phyloP scores from a whole-genome alignment of 116 monocot genomes.

The Phalaenopsis hybrid region DNA sequence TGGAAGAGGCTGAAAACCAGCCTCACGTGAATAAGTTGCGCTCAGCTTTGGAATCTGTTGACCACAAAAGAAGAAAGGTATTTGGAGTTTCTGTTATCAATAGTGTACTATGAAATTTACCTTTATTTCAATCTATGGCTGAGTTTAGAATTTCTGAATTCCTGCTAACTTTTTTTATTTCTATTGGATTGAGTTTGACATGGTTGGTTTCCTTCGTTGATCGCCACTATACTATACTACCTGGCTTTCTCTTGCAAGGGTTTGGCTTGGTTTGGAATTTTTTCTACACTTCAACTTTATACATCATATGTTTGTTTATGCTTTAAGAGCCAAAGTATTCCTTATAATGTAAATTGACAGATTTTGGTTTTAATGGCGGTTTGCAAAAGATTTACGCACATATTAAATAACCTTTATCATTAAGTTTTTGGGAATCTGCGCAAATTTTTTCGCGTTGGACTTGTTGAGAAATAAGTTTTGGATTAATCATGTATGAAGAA shows the following conservation, averaged over 20 bases:
- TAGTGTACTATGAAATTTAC: background rate
- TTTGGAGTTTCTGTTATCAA: background rate
- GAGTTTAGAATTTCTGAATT: background rate
- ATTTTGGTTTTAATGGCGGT: background rate
- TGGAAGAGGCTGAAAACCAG: constrained; percentile 72
- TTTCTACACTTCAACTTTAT: background rate
- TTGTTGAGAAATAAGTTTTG: background rate
- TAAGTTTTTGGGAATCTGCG: background rate
- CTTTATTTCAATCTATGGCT: background rate
- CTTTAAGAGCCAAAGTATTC: background rate
- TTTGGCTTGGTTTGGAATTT: background rate
- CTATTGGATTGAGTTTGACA: background rate
- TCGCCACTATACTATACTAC: background rate
- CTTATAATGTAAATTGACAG: background rate
- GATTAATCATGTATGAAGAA: background rate
- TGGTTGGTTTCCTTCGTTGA: background rate
- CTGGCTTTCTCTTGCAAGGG: background rate
- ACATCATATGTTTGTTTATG: background rate
- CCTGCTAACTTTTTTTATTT: background rate
- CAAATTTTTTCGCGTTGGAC: background rate
- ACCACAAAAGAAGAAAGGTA: constrained; percentile 98
- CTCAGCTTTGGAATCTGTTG: constrained; percentile 96
- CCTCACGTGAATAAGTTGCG: constrained; percentile 83
- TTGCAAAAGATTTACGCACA: background rate
- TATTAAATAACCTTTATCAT: background rate